Percentiles rank a stretch among this genome's conserved stretches.
phyloP scores from a whole-genome alignment of 148 eudicot genomes.

The Heliosperma pusillum region DNA sequence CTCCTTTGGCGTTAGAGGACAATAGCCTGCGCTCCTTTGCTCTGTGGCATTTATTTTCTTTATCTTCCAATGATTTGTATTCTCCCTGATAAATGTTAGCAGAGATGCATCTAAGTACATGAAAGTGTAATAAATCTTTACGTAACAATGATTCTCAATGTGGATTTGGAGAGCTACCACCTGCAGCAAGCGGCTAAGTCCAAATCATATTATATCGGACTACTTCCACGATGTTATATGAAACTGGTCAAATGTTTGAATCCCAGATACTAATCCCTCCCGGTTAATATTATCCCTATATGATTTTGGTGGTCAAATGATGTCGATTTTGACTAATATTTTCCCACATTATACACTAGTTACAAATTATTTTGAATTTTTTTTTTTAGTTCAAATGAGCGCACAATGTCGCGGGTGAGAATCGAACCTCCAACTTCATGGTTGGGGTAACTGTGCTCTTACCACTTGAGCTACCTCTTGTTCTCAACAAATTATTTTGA shows the following conservation, averaged over 20 bases:
- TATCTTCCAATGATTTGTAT: conserved; percentile 83
- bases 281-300: background rate
- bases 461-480: too few relatives aligned
- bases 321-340: background rate
- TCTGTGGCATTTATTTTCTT: conserved; percentile 79
- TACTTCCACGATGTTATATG: background rate
- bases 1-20: conserved; percentile 88
- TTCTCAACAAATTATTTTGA: background rate
- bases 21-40: conserved; percentile 70
- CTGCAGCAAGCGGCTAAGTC: background rate
- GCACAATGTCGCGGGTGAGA: too few relatives aligned
- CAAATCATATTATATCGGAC: background rate
- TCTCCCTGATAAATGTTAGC: conserved; percentile 47
- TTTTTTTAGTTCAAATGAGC: too few relatives aligned
- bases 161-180: background rate
- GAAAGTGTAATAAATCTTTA: background rate
- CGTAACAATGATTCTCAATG: background rate
- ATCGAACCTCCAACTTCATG: too few relatives aligned
- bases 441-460: too few relatives aligned
- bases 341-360: background rate
- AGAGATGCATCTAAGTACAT: conserved; percentile 3
- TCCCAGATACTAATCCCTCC: background rate
- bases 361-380: background rate
- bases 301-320: background rate
- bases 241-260: too few relatives aligned